phyloP scores from a whole-genome alignment of 2,329 filamentous ascomycete species.

The Trichoderma breve region DNA sequence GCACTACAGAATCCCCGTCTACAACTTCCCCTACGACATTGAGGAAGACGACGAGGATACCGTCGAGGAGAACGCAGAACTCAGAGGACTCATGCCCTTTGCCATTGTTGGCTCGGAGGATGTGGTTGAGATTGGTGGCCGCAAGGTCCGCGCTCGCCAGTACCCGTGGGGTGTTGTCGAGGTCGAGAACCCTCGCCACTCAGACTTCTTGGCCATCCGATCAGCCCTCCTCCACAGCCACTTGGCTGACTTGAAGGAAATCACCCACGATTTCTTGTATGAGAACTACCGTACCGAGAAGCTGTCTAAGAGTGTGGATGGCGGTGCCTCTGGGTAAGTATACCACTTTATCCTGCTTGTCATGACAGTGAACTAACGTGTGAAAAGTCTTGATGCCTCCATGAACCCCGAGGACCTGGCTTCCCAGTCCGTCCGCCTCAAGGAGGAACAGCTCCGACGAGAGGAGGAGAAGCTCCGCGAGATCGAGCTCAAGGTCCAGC shows the following conservation, averaged over 20 bases:
- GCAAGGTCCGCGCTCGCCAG: constrained; percentile 88
- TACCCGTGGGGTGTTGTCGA: constrained; percentile 99
- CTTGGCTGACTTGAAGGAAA: constrained; percentile 97
- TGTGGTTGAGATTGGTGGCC: constrained; percentile 87
- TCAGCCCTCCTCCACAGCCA: constrained; percentile 97
- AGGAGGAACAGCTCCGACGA: constrained; percentile 98
- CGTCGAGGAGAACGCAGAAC: constrained; percentile 97
- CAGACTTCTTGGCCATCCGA: constrained; percentile 95
- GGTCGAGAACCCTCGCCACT: constrained; percentile 98
- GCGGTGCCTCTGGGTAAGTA: constrained; percentile 81
- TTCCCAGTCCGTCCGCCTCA: constrained; percentile 94
- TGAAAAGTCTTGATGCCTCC: constrained; percentile 62
- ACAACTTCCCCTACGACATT: constrained; percentile 99
- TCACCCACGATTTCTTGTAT: constrained; percentile 99
- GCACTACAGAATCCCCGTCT: constrained; percentile 98
- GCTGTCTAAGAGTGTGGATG: constrained; percentile 98
- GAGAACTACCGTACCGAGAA: constrained; percentile 99
- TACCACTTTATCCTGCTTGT: not conserved
- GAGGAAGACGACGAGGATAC: constrained; percentile 99
- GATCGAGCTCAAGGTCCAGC: constrained; percentile 99
- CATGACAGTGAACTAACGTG: constrained; percentile 27
- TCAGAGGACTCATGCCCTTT: constrained; percentile 96
- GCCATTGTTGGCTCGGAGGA: constrained; percentile 98
- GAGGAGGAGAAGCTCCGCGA: constrained; percentile 99
- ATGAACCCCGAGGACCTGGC: constrained; percentile 98